phyloP scores from a whole-genome alignment of 164 flowering plant species.

The Magnolia changhungtana region DNA sequence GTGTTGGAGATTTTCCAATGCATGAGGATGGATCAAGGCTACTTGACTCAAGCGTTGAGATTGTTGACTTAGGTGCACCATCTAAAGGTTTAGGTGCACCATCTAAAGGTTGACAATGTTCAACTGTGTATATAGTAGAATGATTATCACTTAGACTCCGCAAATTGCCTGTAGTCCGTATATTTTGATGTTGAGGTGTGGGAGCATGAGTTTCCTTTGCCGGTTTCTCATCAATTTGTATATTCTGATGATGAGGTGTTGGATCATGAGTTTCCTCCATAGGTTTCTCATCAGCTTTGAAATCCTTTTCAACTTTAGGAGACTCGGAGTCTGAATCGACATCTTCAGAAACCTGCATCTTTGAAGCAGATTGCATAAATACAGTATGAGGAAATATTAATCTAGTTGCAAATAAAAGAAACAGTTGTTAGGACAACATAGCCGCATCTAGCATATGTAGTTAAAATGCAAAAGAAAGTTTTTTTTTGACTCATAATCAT shows the following conservation, averaged over 20 bases:
- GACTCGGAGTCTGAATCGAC: neutral
- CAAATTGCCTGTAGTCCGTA: constrained; percentile 15
- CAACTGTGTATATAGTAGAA: constrained; percentile 5
- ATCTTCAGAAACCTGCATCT: neutral
- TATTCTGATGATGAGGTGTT: constrained; percentile 21
- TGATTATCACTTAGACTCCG: constrained; percentile 6
- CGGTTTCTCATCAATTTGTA: constrained; percentile 1
- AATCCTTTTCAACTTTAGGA: neutral
- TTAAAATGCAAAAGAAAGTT: too few species aligned
- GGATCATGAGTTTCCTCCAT: constrained; percentile 10
- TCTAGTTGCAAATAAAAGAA: too few species aligned
- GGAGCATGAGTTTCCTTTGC: constrained; percentile 11
- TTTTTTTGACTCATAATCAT: neutral
- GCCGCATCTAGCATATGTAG: too few species aligned
- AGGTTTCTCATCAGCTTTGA: neutral
- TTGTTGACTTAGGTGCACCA: constrained; percentile 26
- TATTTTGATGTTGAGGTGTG: constrained; percentile 20
- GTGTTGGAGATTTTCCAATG: constrained; percentile 20
- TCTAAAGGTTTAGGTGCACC: constrained; percentile 4
- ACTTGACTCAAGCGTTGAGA: constrained; percentile 10
- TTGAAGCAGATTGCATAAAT: neutral
- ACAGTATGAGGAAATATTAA: neutral
- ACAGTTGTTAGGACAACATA: too few species aligned
- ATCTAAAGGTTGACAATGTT: constrained; percentile 18
- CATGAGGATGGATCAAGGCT: constrained; percentile 12